Conservation (phyloP, 1,284 basidiomycete genomes). For the Boletus holoroseus region DNA sequence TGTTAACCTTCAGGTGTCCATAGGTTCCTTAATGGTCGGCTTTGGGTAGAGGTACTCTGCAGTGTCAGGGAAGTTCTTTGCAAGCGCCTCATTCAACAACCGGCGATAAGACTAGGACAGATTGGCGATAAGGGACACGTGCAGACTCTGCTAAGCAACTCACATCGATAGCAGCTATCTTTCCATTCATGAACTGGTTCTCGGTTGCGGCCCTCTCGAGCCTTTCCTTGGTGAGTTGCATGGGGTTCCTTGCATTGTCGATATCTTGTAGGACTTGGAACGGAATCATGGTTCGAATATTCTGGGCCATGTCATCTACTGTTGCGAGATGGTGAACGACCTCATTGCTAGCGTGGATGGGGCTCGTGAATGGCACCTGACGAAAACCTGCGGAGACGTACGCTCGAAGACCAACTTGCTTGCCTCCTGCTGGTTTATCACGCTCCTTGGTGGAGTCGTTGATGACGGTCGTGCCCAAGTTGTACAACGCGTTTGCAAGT, state of each 20-base stretch:
- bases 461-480: constrained; percentile 71
- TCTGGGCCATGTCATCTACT: constrained; percentile 61
- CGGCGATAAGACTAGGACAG: constrained; percentile 31
- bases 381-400: constrained; percentile 32
- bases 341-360: constrained; percentile 49
- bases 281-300: constrained; percentile 58
- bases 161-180: constrained; percentile 70
- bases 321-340: constrained; percentile 58
- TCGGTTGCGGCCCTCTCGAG: constrained; percentile 76
- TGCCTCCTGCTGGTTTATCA: constrained; percentile 58
- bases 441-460: constrained; percentile 73
- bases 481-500: constrained; percentile 68
- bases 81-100: constrained; percentile 32
- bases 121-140: neutral
- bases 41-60: constrained; percentile 23
- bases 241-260: constrained; percentile 73
- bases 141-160: constrained; percentile 22
- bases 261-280: constrained; percentile 69
- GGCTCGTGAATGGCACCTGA: neutral
- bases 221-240: constrained; percentile 70
- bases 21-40: constrained; percentile 9
- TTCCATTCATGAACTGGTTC: constrained; percentile 88
- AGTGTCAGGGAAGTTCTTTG: constrained; percentile 32
- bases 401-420: constrained; percentile 66
- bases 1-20: constrained; percentile 8